A percentile compares a stretch with the other conserved stretches of the same genome.
Evolutionary conservation across 2,329 filamentous ascomycete genomes (phyloP).

Genomic region (Fusarium napiforme): DNA sequence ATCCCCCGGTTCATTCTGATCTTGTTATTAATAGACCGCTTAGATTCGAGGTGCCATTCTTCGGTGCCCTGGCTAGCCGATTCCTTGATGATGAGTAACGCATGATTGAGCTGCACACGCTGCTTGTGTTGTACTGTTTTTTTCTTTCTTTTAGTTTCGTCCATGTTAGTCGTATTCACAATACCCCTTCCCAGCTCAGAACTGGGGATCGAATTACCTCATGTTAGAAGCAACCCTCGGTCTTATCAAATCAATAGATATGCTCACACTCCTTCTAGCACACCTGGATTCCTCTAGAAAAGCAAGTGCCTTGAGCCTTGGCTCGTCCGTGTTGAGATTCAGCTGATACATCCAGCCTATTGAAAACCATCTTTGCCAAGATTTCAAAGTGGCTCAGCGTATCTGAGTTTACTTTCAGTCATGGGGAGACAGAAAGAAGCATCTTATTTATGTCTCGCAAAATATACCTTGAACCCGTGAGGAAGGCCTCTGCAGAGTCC

Average conservation of each 20-base stretch:
- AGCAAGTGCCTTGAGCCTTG: background rate
- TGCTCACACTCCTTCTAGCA: background rate
- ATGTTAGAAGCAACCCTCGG: background rate
- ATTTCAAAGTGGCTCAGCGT: background rate
- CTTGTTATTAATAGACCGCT: slow-evolving; percentile 1
- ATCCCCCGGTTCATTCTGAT: background rate
- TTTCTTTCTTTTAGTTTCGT: background rate
- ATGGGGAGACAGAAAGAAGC: background rate
- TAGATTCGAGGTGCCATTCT: slow-evolving; percentile 87
- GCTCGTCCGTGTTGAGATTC: background rate
- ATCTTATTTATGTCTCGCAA: background rate
- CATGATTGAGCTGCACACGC: background rate
- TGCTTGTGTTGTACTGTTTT: background rate
- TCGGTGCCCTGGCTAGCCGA: slow-evolving; percentile 85
- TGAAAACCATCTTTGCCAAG: background rate
- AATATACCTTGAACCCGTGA: background rate
- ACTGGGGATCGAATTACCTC: background rate
- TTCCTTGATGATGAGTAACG: slow-evolving; percentile 85
- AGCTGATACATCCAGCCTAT: background rate
- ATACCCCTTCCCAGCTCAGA: slow-evolving; percentile 27
- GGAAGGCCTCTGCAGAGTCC: background rate
- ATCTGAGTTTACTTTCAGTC: background rate
- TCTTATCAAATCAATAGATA: background rate
- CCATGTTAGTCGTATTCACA: slow-evolving; percentile 5
- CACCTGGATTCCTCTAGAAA: background rate